Base-by-base conservation (phyloP, 306 rosid genomes). In the Cicer pinnatifidum region DNA sequence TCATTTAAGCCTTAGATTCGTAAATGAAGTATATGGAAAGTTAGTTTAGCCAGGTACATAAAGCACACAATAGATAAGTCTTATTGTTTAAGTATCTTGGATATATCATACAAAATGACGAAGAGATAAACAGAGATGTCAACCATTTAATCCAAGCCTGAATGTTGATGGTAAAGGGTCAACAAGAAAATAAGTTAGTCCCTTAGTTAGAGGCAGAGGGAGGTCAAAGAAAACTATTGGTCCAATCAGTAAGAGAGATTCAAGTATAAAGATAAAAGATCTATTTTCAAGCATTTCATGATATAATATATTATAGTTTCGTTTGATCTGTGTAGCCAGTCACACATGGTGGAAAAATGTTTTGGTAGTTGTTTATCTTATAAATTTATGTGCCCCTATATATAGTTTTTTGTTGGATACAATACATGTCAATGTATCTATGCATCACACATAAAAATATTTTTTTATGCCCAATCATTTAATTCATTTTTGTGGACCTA, bases 381-480 rank as follows among this genome's bases (percentile, higher is more conserved):
- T 40, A 41, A 40, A 63, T 33, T 41, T 15, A 8, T 19, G 62
- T 37, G 15, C 51, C 73, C 47, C 54, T 19, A 11, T 10, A 69
- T 47, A 69, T 47, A n/a, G 12, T 59, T 8, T 59, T 39, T 12
- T 65, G 48, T 20, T 48, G 46, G 76, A 40, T 20, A 48, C 20
- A 3, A 6, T 46, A 58, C 60, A 57, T 38, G 46, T 10, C 37
- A 35, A 39, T 46, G 64, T 3, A 61, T 40, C 28, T 15, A 4
- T 56, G 33, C 64, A 23, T 33, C 64, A 11, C n/a, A 63, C 41
- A 47, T 59, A 44, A n/a, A 38, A 67, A n/a, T 4, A 43, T 1
- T 8, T 61, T 61, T 41, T 63, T 63, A 63, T 48, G 64, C 50
- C 51, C 56, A 45, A 50, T 50, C 54, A 57, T 66, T 23, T 40